Conservation (phyloP, 345 rosid genomes). For the Linum usitatissimum region DNA sequence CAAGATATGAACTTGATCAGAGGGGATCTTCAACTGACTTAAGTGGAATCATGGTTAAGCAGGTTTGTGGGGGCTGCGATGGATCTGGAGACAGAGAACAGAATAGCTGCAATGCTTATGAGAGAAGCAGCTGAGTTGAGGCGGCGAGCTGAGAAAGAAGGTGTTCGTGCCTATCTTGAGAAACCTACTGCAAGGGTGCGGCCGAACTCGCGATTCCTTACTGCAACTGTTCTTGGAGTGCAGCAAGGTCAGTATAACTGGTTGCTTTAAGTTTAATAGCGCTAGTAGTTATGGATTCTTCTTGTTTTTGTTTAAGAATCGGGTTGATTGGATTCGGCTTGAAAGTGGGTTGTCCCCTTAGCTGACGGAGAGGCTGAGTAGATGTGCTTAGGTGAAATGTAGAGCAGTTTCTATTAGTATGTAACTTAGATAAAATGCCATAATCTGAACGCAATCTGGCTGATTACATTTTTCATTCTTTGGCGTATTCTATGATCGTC, state of each 20-base stretch:
- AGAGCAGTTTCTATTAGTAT: neutral
- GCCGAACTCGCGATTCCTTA: conserved; percentile 80
- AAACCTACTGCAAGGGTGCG: conserved; percentile 50
- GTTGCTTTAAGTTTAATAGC: neutral
- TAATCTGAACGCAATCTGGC: neutral
- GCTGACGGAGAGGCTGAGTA: neutral
- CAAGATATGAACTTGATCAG: too few relatives aligned
- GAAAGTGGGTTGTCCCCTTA: too few relatives aligned
- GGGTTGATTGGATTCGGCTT: neutral
- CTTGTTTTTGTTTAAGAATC: neutral
- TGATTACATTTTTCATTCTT: neutral
- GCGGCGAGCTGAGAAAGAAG: conserved; percentile 67
- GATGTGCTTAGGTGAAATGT: neutral
- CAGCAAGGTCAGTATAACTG: conserved; percentile 49
- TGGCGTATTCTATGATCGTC: neutral
- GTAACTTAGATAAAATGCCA: neutral
- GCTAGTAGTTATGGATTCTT: neutral
- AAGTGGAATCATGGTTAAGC: too few relatives aligned
- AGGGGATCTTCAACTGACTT: too few relatives aligned
- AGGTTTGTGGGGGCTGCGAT: conserved; percentile 24
- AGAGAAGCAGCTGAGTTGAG: conserved; percentile 92
- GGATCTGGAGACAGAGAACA: conserved; percentile 90
- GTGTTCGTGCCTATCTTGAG: conserved; percentile 62
- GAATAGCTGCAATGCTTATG: conserved; percentile 73
- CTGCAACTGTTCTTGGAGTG: conserved; percentile 85